Base-by-base conservation (phyloP, 2,329 filamentous ascomycete species). In the Penicillium brasilianum region DNA sequence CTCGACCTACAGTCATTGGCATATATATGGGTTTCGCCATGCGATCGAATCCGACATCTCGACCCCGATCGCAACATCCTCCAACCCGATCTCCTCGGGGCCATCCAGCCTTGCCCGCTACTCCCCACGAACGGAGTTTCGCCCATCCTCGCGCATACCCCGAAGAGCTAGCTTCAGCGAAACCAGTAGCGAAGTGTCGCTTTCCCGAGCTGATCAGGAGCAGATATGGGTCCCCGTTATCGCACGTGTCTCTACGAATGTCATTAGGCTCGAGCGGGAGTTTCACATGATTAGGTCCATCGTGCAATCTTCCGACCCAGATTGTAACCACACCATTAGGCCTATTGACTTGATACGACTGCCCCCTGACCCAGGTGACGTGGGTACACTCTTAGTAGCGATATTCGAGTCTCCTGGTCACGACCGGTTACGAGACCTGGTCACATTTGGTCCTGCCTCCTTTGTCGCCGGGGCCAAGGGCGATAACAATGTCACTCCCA, bases 1-100 rank as follows among this genome's bases (percentile, higher is more conserved):
- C 65, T 79, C 85, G 54, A 92, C 88, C 70, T 97, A 97, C 78
- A 92, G 96, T 76, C 93, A 93, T 80, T 98, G 93, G 92, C 88
- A 91, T 76, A 84, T 90, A 69, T 85, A 83, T 66, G 90, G 89
- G 57, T 72, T 80, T 50, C 74, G 88, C 79, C 69, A 88, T 85
- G 70, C 86, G 79, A 50, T 81, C 77, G 63, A 84, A 74, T 72
- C 80, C 75, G 71, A 82, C 68, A 64, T 72, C 46, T 78, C 82
- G 2, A 78, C 82, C 39, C 81, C 83, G 16, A 80, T 78, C 58
- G 79, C 83, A 43, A 76, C 76, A 58, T 72, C 68, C 18, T 69
- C 66, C 16, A 61, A 57, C 39, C 63, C 63, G 18, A 51, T 65
- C 10, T 69, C 78, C 0, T 80, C 78, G 41, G 75, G 77, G 69